Evolutionary conservation across 2,329 filamentous ascomycete genomes (phyloP).

Genomic region (Rachicladosporium sp.): DNA sequence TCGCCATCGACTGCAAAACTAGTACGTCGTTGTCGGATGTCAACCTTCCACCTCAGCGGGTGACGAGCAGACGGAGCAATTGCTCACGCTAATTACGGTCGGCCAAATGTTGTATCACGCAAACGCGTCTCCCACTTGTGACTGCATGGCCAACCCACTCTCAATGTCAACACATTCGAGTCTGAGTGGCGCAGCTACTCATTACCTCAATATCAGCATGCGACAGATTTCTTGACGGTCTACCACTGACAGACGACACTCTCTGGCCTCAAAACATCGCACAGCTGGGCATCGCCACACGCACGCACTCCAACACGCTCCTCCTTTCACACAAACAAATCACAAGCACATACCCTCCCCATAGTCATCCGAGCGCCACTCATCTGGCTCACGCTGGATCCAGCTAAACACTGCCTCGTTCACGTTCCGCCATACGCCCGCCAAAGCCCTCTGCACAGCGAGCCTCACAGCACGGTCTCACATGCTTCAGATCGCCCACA

Average conservation of each 20-base stretch:
- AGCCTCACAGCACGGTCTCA: slow-evolving; percentile 48
- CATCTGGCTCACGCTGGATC: slow-evolving; percentile 42
- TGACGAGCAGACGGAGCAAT: no score
- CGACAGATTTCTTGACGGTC: no score
- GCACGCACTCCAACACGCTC: neutral
- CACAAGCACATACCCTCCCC: slow-evolving; percentile 57
- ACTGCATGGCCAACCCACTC: no score
- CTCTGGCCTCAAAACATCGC: neutral
- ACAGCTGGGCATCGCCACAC: slow-evolving; percentile 1
- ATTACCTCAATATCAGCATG: neutral
- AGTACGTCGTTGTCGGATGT: no score
- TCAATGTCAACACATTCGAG: neutral
- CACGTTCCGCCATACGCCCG: slow-evolving; percentile 17
- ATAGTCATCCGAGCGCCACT: slow-evolving; percentile 65
- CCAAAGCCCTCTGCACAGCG: slow-evolving; percentile 12
- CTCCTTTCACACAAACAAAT: slow-evolving; percentile 13
- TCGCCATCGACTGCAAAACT: slow-evolving; percentile 13
- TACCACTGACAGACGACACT: no score
- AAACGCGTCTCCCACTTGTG: no score
- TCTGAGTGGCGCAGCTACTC: neutral
- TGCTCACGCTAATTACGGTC: no score
- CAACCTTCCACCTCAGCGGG: no score
- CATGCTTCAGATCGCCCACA: slow-evolving; percentile 16
- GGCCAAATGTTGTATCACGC: no score
- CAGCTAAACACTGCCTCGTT: slow-evolving; percentile 22